Percentiles rank a stretch among this genome's conserved stretches.
phyloP scores from a whole-genome alignment of 805 yeast species.

The Saturnispora quitensis region DNA sequence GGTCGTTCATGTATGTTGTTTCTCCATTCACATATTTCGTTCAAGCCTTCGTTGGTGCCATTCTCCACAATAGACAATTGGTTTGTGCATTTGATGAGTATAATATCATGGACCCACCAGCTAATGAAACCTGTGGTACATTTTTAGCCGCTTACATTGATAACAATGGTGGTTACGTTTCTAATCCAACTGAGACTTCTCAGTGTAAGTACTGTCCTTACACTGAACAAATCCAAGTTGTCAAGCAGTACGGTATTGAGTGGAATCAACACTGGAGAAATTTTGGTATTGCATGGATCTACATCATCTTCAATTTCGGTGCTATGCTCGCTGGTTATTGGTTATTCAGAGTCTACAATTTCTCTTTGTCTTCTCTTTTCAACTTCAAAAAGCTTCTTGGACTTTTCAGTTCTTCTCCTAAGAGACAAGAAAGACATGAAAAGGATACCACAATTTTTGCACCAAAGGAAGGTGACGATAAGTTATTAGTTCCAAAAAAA shows the following conservation, averaged over 20 bases:
- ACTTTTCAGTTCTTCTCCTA: slow-evolving; percentile 19
- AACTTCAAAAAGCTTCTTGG: slow-evolving; percentile 32
- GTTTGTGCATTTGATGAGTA: slow-evolving; percentile 40
- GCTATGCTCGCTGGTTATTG: slow-evolving; percentile 34
- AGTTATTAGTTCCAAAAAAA: slow-evolving; percentile 23
- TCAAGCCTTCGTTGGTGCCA: slow-evolving; percentile 43
- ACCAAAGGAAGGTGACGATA: slow-evolving; percentile 32
- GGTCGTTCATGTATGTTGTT: slow-evolving; percentile 71
- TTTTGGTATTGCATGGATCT: slow-evolving; percentile 52
- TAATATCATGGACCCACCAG: slow-evolving; percentile 44
- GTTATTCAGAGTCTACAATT: slow-evolving; percentile 28
- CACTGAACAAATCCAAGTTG: slow-evolving; percentile 35
- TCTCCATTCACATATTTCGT: slow-evolving; percentile 67
- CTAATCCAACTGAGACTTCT: slow-evolving; percentile 38
- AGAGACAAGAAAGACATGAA: slow-evolving; percentile 39
- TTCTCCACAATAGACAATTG: slow-evolving; percentile 42
- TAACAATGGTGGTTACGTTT: slow-evolving; percentile 44
- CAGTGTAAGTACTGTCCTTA: slow-evolving; percentile 43
- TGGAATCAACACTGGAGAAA: slow-evolving; percentile 54
- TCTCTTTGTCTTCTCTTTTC: slow-evolving; percentile 28
- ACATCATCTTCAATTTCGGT: slow-evolving; percentile 41
- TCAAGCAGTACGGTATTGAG: slow-evolving; percentile 34
- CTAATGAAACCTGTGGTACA: slow-evolving; percentile 55
- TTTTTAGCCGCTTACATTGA: slow-evolving; percentile 38
- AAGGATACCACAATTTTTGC: slow-evolving; percentile 36